These are phyloP conservation scores for Venturia aucupariae DNA, from an alignment of 2,329 filamentous ascomycete genomes.

Conservation along the genomic window DNA sequence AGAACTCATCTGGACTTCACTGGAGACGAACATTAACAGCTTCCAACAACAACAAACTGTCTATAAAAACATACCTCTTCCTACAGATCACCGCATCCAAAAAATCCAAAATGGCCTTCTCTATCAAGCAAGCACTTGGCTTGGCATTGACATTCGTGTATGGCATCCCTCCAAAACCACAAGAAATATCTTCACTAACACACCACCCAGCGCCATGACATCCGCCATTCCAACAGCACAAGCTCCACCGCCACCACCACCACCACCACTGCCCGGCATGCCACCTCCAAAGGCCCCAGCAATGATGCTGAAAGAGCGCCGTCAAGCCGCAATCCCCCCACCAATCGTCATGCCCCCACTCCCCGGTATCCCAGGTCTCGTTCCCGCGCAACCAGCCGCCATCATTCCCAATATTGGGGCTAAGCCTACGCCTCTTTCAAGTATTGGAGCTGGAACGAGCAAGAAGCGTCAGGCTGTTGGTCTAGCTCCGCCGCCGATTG, in stretches of 20 bases:
- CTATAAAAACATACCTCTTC: background rate
- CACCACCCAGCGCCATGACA: background rate
- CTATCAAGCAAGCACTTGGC: background rate
- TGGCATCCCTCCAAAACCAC: background rate
- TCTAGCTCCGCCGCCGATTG: background rate
- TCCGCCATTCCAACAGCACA: background rate
- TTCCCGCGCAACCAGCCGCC: too few relatives aligned
- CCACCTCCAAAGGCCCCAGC: background rate
- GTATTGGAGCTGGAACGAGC: too few relatives aligned
- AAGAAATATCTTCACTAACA: background rate
- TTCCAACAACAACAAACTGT: background rate
- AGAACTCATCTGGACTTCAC: background rate
- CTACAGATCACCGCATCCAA: background rate
- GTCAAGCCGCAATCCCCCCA: background rate
- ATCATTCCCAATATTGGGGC: too few relatives aligned
- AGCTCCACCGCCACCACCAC: background rate
- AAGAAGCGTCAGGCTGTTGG: too few relatives aligned
- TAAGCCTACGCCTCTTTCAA: too few relatives aligned
- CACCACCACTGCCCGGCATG: background rate
- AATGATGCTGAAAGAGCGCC: background rate
- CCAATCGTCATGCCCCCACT: too few relatives aligned
- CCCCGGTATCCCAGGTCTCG: too few relatives aligned
- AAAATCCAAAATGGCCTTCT: background rate
- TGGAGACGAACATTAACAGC: background rate
- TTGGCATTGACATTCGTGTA: constrained; percentile 1